These are phyloP conservation scores for Plasmopara muralis DNA, from an alignment of 352 stramenopile species.

Conservation along the genomic window DNA sequence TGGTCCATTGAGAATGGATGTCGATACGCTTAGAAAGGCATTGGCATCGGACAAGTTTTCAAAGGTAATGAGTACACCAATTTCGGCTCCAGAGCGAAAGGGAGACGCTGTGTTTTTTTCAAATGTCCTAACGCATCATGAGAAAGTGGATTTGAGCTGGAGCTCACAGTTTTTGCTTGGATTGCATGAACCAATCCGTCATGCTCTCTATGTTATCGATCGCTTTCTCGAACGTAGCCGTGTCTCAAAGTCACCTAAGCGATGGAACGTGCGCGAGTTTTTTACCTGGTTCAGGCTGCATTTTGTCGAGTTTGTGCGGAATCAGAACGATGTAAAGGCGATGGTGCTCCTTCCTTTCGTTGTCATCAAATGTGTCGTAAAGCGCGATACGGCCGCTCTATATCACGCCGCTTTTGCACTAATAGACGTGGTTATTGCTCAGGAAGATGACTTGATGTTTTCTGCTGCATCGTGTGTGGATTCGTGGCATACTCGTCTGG, in stretches of 20 bases:
- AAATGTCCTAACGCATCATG: slow-evolving; percentile 40
- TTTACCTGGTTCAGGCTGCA: slow-evolving; percentile 77
- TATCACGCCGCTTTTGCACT: slow-evolving; percentile 65
- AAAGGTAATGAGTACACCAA: slow-evolving; percentile 31
- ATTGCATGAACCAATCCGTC: slow-evolving; percentile 71
- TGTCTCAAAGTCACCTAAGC: slow-evolving; percentile 27
- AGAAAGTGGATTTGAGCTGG: slow-evolving; percentile 61
- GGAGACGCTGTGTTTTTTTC: slow-evolving; percentile 60
- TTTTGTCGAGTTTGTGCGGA: slow-evolving; percentile 73
- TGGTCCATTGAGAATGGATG: slow-evolving; percentile 24
- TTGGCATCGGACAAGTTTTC: slow-evolving; percentile 40
- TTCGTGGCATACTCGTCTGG: slow-evolving; percentile 41
- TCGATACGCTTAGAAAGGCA: slow-evolving; percentile 25
- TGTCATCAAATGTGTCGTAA: slow-evolving; percentile 48
- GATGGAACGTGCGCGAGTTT: slow-evolving; percentile 62
- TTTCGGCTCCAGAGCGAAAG: slow-evolving; percentile 35
- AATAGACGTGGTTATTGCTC: slow-evolving; percentile 45
- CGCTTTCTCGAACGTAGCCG: slow-evolving; percentile 65
- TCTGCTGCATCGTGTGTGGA: slow-evolving; percentile 37
- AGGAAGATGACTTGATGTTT: slow-evolving; percentile 49
- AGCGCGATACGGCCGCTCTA: slow-evolving; percentile 50
- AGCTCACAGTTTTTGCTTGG: slow-evolving; percentile 67
- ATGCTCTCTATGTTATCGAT: slow-evolving; percentile 80
- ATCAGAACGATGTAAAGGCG: slow-evolving; percentile 65
- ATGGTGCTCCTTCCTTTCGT: slow-evolving; percentile 58